A percentile compares a stretch with the other conserved stretches of the same genome.
Evolutionary conservation across 805 yeast species (phyloP).

Genomic region (Starmerella gropengiesseri): DNA sequence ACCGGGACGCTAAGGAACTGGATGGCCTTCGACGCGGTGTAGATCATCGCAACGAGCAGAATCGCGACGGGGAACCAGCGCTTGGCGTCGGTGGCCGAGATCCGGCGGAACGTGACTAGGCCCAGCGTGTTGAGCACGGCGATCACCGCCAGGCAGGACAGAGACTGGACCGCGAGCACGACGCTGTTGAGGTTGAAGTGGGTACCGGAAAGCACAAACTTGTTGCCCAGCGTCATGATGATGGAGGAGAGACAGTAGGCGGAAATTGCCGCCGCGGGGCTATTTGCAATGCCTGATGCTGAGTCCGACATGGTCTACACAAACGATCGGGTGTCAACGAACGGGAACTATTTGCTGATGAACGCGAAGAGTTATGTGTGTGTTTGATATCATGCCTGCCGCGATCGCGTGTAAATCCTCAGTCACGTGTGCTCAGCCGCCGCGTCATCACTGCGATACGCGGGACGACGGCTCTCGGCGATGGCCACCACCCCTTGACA

Average conservation of each 20-base stretch:
- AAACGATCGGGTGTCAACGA: too few relatives aligned
- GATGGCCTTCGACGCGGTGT: conserved; percentile 90
- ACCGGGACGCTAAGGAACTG: conserved; percentile 88
- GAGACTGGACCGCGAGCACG: conserved; percentile 75
- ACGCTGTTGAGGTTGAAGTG: conserved; percentile 77
- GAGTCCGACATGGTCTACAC: conserved; percentile 17
- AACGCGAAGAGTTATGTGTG: too few relatives aligned
- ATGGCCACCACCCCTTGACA: too few relatives aligned
- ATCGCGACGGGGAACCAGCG: conserved; percentile 91
- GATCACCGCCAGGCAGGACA: conserved; percentile 69
- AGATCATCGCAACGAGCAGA: conserved; percentile 83
- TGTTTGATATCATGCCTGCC: too few relatives aligned
- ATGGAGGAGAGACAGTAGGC: conserved; percentile 86
- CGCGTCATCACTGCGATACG: too few relatives aligned
- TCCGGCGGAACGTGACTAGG: conserved; percentile 74
- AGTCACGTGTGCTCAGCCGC: too few relatives aligned
- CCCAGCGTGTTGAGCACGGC: conserved; percentile 61
- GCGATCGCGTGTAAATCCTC: neutral
- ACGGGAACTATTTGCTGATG: too few relatives aligned
- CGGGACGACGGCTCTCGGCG: too few relatives aligned
- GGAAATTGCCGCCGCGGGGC: conserved; percentile 31
- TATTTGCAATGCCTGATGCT: conserved; percentile 25
- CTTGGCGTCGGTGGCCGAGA: conserved; percentile 78
- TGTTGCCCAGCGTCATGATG: conserved; percentile 94
- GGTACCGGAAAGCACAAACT: conserved; percentile 77